Evolutionary conservation across 192 early-diverging fungal species (phyloP).

Genomic region (Allomyces macrogynus): DNA sequence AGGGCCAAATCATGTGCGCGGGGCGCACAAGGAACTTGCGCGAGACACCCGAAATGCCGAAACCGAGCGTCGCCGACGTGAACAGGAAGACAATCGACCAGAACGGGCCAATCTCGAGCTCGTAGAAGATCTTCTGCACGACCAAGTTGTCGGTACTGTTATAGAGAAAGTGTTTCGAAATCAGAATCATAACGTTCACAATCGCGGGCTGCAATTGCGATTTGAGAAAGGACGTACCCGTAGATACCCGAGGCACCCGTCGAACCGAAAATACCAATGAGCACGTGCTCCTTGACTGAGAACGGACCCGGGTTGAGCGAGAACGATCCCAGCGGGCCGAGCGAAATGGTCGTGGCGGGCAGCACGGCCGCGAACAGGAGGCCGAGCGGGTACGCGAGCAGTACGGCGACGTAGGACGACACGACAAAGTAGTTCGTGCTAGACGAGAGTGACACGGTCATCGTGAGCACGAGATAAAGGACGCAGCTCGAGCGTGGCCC

Average conservation of each 20-base stretch:
- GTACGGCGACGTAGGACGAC: not conserved
- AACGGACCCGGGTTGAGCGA: conserved; percentile 31
- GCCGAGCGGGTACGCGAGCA: conserved; percentile 4
- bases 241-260: conserved; percentile 15
- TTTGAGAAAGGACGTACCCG: conserved; percentile 3
- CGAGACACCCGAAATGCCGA: conserved; percentile 43
- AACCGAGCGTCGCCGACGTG: conserved; percentile 46
- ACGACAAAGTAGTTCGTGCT: not conserved
- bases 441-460: not conserved
- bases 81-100: conserved; percentile 34
- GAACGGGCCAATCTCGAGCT: conserved; percentile 20
- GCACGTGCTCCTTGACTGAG: conserved; percentile 28
- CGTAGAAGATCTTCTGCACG: conserved; percentile 35
- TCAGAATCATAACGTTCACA: too few relatives aligned
- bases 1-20: conserved; percentile 73
- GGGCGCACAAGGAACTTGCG: conserved; percentile 72
- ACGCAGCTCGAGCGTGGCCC: too few relatives aligned
- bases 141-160: conserved; percentile 15
- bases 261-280: conserved; percentile 15
- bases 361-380: conserved; percentile 1
- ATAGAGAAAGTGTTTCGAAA: too few relatives aligned
- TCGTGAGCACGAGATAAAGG: conserved; percentile 7
- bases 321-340: conserved; percentile 10
- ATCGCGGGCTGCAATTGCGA: too few relatives aligned
- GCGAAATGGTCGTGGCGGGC: conserved; percentile 6